Evolutionary conservation across 768 basidiomycete species (phyloP).

Genomic region (Ramaria sp.): DNA sequence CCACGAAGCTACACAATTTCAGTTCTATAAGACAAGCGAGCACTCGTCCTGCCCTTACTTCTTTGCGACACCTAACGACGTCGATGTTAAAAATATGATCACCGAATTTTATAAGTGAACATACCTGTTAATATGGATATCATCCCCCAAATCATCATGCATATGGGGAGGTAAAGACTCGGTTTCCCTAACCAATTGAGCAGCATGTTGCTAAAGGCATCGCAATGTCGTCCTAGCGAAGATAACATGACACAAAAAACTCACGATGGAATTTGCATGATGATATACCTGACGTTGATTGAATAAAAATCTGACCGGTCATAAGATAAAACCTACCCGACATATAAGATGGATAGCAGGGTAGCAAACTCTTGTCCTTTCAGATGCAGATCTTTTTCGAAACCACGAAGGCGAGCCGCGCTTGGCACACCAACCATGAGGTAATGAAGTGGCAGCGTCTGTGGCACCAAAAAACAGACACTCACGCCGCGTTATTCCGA

Average conservation of each 20-base stretch:
- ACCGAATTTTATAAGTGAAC: conserved; percentile 31
- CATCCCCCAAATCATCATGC: conserved; percentile 65
- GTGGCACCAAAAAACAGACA: not conserved
- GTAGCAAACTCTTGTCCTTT: conserved; percentile 17
- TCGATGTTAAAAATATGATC: not conserved
- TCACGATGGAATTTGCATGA: conserved; percentile 33
- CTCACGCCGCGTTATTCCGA: conserved; percentile 56
- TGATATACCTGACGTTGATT: conserved; percentile 14
- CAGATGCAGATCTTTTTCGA: conserved; percentile 33
- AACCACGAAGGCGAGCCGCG: conserved; percentile 62
- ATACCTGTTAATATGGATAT: conserved; percentile 32
- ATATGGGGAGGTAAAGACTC: conserved; percentile 53
- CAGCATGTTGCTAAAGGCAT: conserved; percentile 49
- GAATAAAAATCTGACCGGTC: not conserved
- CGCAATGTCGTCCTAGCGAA: not conserved
- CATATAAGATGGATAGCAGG: conserved; percentile 17
- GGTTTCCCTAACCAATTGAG: conserved; percentile 60
- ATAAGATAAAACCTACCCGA: conserved; percentile 14
- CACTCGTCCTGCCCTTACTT: not conserved
- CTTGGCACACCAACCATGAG: conserved; percentile 16
- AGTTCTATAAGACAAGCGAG: not conserved
- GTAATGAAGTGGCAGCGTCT: not conserved
- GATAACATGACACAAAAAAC: not conserved
- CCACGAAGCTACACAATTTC: conserved; percentile 36
- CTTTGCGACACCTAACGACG: not conserved